Conservation (phyloP, 2,329 filamentous ascomycete genomes). For the Madurella fahalii region DNA sequence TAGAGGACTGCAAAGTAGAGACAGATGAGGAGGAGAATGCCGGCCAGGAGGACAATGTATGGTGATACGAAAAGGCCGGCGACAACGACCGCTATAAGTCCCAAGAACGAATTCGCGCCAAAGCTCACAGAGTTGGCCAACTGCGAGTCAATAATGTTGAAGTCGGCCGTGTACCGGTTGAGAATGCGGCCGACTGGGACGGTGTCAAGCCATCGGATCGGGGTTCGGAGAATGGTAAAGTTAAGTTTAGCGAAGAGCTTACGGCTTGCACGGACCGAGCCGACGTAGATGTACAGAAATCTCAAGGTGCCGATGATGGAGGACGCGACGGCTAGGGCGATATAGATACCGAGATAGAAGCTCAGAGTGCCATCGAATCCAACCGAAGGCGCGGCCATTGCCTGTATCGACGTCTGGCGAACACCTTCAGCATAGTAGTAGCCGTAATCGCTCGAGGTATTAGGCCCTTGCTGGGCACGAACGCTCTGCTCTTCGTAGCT, state of each 20-base stretch:
- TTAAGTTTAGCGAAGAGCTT: slow-evolving; percentile 64
- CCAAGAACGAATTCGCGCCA: slow-evolving; percentile 56
- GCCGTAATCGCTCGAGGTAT: slow-evolving; percentile 33
- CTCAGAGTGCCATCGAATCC: slow-evolving; percentile 39
- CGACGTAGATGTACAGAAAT: slow-evolving; percentile 60
- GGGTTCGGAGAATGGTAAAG: slow-evolving; percentile 64
- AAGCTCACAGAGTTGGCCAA: slow-evolving; percentile 61
- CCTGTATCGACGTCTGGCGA: slow-evolving; percentile 43
- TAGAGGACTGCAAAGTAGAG: slow-evolving; percentile 58
- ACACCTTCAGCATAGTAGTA: slow-evolving; percentile 44
- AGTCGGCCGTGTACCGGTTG: slow-evolving; percentile 75
- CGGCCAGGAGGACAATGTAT: slow-evolving; percentile 59
- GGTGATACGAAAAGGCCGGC: slow-evolving; percentile 66
- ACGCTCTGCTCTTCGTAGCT: slow-evolving; percentile 34
- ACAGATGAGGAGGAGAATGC: slow-evolving; percentile 54
- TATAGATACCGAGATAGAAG: slow-evolving; percentile 67
- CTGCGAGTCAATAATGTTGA: slow-evolving; percentile 66
- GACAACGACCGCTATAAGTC: slow-evolving; percentile 61
- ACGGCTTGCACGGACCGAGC: slow-evolving; percentile 66
- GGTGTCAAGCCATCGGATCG: slow-evolving; percentile 76
- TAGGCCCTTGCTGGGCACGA: slow-evolving; percentile 23
- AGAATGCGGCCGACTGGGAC: slow-evolving; percentile 72
- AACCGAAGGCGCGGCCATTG: slow-evolving; percentile 29
- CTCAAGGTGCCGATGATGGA: slow-evolving; percentile 58
- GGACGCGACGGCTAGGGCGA: slow-evolving; percentile 53